Evolutionary conservation across 2,329 filamentous ascomycete species (phyloP).

Genomic region (Colletotrichum sansevieriae): DNA sequence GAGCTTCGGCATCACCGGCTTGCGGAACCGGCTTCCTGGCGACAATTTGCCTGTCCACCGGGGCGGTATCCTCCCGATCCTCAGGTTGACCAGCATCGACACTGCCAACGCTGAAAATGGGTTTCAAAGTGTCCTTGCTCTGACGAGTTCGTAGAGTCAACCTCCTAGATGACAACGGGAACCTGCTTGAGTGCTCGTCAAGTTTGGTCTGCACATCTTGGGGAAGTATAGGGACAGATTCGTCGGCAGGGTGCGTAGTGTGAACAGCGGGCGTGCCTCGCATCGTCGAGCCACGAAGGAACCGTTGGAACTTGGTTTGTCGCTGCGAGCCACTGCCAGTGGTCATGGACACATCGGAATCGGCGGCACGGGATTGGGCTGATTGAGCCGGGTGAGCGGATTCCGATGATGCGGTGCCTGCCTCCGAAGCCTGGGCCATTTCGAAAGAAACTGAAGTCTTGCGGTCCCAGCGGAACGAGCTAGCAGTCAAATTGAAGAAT

Average conservation of each 20-base stretch:
- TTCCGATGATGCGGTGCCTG: conserved; percentile 42
- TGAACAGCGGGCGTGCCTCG: conserved; percentile 50
- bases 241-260: conserved; percentile 50
- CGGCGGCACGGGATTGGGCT: conserved; percentile 47
- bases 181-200: conserved; percentile 51
- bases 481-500: conserved; percentile 34
- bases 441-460: conserved; percentile 44
- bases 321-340: conserved; percentile 49
- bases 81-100: conserved; percentile 48
- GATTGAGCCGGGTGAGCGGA: conserved; percentile 43
- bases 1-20: neutral
- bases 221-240: conserved; percentile 53
- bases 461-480: conserved; percentile 40
- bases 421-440: conserved; percentile 37
- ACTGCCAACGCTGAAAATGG: conserved; percentile 64
- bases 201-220: conserved; percentile 52
- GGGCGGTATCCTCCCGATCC: neutral
- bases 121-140: conserved; percentile 63
- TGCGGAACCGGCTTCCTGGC: conserved; percentile 8
- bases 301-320: conserved; percentile 52
- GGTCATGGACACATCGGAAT: conserved; percentile 49
- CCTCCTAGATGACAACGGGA: conserved; percentile 53
- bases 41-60: conserved; percentile 10
- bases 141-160: conserved; percentile 54
- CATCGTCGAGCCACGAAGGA: conserved; percentile 52